Percentiles rank a stretch among this genome's conserved stretches.
Conservation (phyloP, 176 grass and related monocot species). For the Saccharum spontaneum region DNA sequence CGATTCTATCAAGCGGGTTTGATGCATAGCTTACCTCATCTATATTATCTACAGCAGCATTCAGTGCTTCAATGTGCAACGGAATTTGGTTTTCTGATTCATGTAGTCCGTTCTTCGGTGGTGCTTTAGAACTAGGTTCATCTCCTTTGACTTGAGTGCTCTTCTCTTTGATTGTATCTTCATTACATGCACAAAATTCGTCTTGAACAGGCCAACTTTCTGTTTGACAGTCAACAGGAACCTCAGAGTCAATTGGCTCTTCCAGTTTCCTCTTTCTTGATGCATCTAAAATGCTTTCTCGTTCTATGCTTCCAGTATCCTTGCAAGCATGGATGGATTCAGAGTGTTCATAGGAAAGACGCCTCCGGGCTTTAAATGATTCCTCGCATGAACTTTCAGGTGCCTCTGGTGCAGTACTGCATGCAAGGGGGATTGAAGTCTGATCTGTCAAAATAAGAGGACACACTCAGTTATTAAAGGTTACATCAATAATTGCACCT, state of each 20-base stretch:
- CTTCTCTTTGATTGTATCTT: slow-evolving; percentile 22
- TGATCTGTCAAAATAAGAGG: slow-evolving; percentile 44
- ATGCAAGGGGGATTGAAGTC: slow-evolving; percentile 3
- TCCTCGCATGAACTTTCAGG: slow-evolving; percentile 14
- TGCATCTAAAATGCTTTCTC: slow-evolving; percentile 17
- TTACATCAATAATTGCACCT: background rate
- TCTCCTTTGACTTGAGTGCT: slow-evolving; percentile 11
- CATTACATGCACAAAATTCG: slow-evolving; percentile 25
- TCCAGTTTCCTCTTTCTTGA: slow-evolving; percentile 2
- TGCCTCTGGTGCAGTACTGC: background rate
- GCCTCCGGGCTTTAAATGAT: slow-evolving; percentile 30
- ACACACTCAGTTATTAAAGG: background rate
- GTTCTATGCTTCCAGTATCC: slow-evolving; percentile 36
- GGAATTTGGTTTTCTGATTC: slow-evolving; percentile 32
- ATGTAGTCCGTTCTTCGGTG: slow-evolving; percentile 3
- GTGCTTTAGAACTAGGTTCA: background rate
- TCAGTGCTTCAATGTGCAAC: slow-evolving; percentile 4
- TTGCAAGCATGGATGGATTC: slow-evolving; percentile 29
- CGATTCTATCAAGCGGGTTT: background rate
- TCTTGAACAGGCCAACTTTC: slow-evolving; percentile 21
- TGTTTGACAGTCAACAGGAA: slow-evolving; percentile 19
- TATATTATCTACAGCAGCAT: slow-evolving; percentile 38
- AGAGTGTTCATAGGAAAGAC: slow-evolving; percentile 32
- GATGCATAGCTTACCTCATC: slow-evolving; percentile 43
- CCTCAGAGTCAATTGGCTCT: slow-evolving; percentile 18